Evolutionary conservation across 1,284 basidiomycete genomes (phyloP).

Genomic region (Cerioporus squamosus): DNA sequence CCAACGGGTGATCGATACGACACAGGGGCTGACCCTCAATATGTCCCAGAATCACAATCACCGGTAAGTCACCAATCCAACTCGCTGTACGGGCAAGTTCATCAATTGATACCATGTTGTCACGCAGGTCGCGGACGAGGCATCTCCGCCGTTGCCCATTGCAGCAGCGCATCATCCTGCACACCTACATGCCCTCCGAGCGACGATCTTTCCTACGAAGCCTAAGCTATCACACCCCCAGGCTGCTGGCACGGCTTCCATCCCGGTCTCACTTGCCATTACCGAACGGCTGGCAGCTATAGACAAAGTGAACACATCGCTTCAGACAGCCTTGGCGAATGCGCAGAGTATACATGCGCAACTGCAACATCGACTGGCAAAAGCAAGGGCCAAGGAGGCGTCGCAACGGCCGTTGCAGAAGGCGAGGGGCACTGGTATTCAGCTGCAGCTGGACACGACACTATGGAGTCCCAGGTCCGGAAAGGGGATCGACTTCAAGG

Average conservation of each 20-base stretch:
- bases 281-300: slow-evolving; percentile 21
- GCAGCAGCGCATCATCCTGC: slow-evolving; percentile 54
- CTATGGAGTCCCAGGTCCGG: slow-evolving; percentile 16
- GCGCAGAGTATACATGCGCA: slow-evolving; percentile 15
- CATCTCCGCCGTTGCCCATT: slow-evolving; percentile 42
- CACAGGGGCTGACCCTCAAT: background rate
- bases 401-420: background rate
- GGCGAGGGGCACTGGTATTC: background rate
- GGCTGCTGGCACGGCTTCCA: background rate
- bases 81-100: background rate
- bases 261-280: slow-evolving; percentile 14
- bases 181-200: slow-evolving; percentile 26
- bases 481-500: slow-evolving; percentile 9
- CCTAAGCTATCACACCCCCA: background rate
- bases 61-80: background rate
- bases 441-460: slow-evolving; percentile 4
- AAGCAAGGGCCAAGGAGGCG: background rate
- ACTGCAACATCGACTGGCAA: slow-evolving; percentile 14
- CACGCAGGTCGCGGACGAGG: background rate
- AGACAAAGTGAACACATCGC: slow-evolving; percentile 9
- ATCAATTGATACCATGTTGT: background rate
- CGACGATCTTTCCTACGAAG: slow-evolving; percentile 18
- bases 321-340: slow-evolving; percentile 17
- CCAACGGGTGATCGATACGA: background rate
- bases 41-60: background rate